These are phyloP conservation scores for Prunus yedoensis DNA, from an alignment of 331 rosid species.

Conservation along the genomic window DNA sequence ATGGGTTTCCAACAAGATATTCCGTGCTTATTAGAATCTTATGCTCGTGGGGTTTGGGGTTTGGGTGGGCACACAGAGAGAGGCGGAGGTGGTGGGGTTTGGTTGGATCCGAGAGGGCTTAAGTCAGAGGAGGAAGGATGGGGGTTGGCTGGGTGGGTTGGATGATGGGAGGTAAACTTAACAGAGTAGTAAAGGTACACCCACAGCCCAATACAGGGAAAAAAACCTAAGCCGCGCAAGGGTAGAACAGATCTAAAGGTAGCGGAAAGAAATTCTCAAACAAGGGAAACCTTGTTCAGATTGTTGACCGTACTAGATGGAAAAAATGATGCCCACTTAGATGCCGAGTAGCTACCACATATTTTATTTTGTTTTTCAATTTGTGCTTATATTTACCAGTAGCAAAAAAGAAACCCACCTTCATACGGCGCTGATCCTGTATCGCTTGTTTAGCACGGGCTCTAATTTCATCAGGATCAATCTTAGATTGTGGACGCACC, in stretches of 20 bases:
- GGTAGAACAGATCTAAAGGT: too few relatives aligned
- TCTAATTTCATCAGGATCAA: constrained; percentile 91
- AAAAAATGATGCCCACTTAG: not conserved
- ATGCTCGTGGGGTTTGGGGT: too few relatives aligned
- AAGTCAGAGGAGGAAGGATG: too few relatives aligned
- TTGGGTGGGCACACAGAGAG: too few relatives aligned
- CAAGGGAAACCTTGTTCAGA: not conserved
- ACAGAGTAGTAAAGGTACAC: not conserved
- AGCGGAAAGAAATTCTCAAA: not conserved
- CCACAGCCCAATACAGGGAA: not conserved
- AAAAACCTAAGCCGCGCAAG: not conserved
- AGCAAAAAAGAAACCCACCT: constrained; percentile 49
- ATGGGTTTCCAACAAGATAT: too few relatives aligned
- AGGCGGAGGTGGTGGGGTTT: too few relatives aligned
- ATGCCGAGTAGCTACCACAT: not conserved
- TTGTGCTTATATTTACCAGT: not conserved
- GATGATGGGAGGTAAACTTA: too few relatives aligned
- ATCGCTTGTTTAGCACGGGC: constrained; percentile 81
- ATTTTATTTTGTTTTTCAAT: not conserved
- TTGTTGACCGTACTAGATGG: not conserved
- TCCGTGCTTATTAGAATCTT: too few relatives aligned
- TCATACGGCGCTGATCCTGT: constrained; percentile 88
- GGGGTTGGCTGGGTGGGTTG: too few relatives aligned
- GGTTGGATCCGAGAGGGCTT: too few relatives aligned
- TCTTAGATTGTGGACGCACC: constrained; percentile 88